Evolutionary conservation across 345 rosid genomes (phyloP).

Genomic region (Laguncularia racemosa): DNA sequence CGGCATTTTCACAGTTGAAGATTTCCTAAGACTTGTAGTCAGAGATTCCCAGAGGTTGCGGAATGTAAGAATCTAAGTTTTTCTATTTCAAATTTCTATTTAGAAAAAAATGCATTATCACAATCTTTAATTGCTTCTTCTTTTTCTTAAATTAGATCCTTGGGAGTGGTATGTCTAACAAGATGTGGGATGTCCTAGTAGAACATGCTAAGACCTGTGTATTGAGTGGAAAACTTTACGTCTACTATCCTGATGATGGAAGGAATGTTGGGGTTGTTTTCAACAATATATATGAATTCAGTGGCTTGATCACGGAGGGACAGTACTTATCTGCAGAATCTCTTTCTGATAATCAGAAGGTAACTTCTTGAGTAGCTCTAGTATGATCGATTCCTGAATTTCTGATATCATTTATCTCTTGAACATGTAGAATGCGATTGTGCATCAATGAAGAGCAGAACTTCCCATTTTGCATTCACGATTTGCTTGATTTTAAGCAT

Average conservation of each 20-base stretch:
- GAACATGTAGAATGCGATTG: too few species aligned
- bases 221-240: slow-evolving; percentile 68
- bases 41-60: slow-evolving; percentile 74
- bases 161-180: slow-evolving; percentile 99
- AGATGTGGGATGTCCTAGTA: slow-evolving; percentile 95
- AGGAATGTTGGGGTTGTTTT: slow-evolving; percentile 64
- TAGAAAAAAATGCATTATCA: background rate
- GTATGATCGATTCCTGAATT: too few species aligned
- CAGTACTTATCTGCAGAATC: slow-evolving; percentile 61
- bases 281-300: slow-evolving; percentile 69
- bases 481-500: too few species aligned
- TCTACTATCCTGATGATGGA: slow-evolving; percentile 66
- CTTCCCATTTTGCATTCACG: too few species aligned
- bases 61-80: slow-evolving; percentile 43
- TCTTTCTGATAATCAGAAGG: slow-evolving; percentile 87
- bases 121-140: slow-evolving; percentile 12
- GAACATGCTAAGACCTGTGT: slow-evolving; percentile 96
- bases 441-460: too few species aligned
- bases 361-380: slow-evolving; percentile 8
- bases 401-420: too few species aligned
- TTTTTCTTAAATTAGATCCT: slow-evolving; percentile 54
- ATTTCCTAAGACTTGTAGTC: slow-evolving; percentile 74
- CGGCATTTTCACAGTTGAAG: slow-evolving; percentile 78
- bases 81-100: slow-evolving; percentile 1
- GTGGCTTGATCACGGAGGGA: slow-evolving; percentile 69